Evolutionary conservation across 768 basidiomycete genomes (phyloP).

Genomic region (Xerocomellus intermedius): DNA sequence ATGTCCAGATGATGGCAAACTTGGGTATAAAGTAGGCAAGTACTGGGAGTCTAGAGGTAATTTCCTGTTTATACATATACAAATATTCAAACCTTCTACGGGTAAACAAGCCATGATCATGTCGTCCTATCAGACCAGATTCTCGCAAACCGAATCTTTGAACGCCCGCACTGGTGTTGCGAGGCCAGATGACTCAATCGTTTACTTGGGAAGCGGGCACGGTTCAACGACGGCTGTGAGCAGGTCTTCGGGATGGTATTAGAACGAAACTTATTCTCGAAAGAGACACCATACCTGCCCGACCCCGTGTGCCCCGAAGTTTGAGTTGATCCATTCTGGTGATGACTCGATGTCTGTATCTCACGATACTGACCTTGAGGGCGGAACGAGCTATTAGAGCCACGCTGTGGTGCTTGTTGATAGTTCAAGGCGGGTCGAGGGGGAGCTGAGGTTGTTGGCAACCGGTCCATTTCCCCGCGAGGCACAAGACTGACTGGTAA

Average conservation of each 20-base stretch:
- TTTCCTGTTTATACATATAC: no score
- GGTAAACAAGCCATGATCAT: background rate
- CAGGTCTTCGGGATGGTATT: background rate
- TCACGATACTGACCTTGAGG: no score
- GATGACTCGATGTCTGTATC: no score
- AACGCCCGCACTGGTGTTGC: no score
- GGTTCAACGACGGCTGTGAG: background rate
- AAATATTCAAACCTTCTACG: background rate
- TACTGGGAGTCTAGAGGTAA: background rate
- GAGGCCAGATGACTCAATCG: no score
- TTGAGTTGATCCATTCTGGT: no score
- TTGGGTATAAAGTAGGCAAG: background rate
- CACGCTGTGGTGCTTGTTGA: no score
- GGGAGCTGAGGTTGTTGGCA: background rate
- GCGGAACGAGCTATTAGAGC: background rate
- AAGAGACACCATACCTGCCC: background rate
- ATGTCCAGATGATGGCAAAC: background rate
- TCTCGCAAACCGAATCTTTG: no score
- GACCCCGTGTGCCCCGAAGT: background rate
- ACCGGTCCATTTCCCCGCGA: no score
- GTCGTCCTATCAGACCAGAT: no score
- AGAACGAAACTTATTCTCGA: background rate
- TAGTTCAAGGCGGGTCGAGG: no score
- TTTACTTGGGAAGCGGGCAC: no score
- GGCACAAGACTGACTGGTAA: background rate